phyloP scores from a whole-genome alignment of 2,329 filamentous ascomycete species.

The Fusarium hostae region DNA sequence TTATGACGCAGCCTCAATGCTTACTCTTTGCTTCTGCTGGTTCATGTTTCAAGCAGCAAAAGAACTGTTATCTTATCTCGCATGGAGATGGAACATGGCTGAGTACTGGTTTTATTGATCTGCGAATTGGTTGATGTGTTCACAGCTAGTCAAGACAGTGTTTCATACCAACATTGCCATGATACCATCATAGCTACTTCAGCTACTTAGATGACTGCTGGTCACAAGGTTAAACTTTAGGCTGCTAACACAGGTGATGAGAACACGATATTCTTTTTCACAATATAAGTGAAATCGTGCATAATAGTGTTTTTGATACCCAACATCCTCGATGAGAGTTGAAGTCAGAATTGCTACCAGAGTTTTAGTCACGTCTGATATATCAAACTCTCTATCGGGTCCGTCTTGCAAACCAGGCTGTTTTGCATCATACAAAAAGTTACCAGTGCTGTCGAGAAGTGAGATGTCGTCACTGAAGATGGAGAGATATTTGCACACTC shows the following conservation, averaged over 20 bases:
- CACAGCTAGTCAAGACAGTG: neutral
- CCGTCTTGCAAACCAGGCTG: too few species aligned
- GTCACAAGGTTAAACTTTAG: too few species aligned
- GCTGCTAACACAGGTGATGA: too few species aligned
- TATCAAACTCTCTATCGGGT: too few species aligned
- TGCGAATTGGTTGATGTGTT: neutral
- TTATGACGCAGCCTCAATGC: neutral
- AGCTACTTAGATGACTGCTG: too few species aligned
- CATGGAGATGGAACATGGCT: neutral
- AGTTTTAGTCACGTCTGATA: too few species aligned
- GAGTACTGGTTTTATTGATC: neutral
- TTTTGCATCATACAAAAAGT: too few species aligned
- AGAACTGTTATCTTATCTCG: conserved; percentile 1
- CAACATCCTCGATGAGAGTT: too few species aligned
- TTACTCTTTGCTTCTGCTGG: neutral
- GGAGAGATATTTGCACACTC: too few species aligned
- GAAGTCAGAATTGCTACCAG: neutral
- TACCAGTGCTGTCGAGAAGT: too few species aligned
- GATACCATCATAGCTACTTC: neutral
- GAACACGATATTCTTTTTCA: too few species aligned
- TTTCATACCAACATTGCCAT: neutral
- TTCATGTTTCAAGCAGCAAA: neutral
- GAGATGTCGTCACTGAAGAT: neutral
- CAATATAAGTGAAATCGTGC: neutral
- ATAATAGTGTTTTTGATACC: rapidly evolving